Evolutionary conservation across 1,139 yeast genomes (phyloP).

Genomic region (Geotrichum cucujoidarum): DNA sequence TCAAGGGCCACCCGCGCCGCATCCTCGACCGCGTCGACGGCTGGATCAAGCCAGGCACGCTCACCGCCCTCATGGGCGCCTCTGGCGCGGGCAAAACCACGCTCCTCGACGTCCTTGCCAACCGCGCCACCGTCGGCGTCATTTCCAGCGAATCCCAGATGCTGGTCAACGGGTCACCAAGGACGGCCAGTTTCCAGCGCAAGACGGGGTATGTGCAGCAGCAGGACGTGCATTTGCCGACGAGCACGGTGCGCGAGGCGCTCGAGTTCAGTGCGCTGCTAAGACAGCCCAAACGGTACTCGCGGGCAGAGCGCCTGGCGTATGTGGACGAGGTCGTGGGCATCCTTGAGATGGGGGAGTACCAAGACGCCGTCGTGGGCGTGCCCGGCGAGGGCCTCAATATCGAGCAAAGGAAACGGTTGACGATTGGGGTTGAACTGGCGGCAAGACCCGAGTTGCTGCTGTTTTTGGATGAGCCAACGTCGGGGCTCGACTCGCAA

Average conservation of each 20-base stretch:
- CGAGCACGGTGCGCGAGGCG: slow-evolving; percentile 80
- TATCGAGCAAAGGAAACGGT: slow-evolving; percentile 80
- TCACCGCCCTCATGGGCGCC: slow-evolving; percentile 81
- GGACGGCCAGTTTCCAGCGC: slow-evolving; percentile 72
- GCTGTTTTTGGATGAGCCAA: slow-evolving; percentile 84
- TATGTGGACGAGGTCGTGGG: slow-evolving; percentile 69
- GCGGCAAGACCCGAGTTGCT: slow-evolving; percentile 82
- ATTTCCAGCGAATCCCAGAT: slow-evolving; percentile 71
- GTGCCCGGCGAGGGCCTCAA: slow-evolving; percentile 70
- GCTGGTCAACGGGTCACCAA: slow-evolving; percentile 65
- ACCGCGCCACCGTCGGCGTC: slow-evolving; percentile 73
- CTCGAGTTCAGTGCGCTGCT: slow-evolving; percentile 64
- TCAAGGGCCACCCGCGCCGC: slow-evolving; percentile 52
- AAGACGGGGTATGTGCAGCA: slow-evolving; percentile 82
- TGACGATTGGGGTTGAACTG: slow-evolving; percentile 80
- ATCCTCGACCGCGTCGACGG: slow-evolving; percentile 70
- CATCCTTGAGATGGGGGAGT: slow-evolving; percentile 64
- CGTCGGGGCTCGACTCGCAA: slow-evolving; percentile 89
- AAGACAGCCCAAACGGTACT: slow-evolving; percentile 57
- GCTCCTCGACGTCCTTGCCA: slow-evolving; percentile 65
- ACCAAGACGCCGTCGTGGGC: slow-evolving; percentile 81
- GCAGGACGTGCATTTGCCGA: slow-evolving; percentile 67
- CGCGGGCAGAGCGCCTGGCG: slow-evolving; percentile 55
- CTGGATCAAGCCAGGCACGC: slow-evolving; percentile 73
- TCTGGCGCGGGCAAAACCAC: slow-evolving; percentile 90